Percentiles rank a stretch among this genome's conserved stretches.
Conservation (phyloP, 2,329 filamentous ascomycete species). For the Clarireedia monteithiana region DNA sequence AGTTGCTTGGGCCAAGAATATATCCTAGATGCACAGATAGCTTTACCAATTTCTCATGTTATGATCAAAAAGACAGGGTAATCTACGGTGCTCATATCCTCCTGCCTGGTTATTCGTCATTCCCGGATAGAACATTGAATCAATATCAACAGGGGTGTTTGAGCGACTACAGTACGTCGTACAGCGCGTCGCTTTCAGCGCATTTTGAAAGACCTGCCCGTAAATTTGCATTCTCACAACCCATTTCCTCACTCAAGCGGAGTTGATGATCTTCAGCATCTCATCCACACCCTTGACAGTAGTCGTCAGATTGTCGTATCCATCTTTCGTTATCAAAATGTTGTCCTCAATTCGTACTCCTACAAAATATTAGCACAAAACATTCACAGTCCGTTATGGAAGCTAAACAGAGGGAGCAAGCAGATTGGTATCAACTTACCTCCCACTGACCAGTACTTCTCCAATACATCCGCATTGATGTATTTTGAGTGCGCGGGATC, state of each 20-base stretch:
- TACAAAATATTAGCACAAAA: neutral
- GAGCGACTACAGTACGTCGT: too few species aligned
- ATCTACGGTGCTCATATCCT: too few species aligned
- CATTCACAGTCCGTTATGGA: neutral
- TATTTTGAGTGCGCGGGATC: slow-evolving; percentile 66
- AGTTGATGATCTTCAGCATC: slow-evolving; percentile 32
- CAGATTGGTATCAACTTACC: slow-evolving; percentile 28
- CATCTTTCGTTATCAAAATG: slow-evolving; percentile 60
- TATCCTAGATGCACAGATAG: too few species aligned
- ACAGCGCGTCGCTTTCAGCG: too few species aligned
- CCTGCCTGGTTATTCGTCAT: too few species aligned
- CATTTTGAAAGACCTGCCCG: neutral
- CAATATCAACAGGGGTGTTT: too few species aligned
- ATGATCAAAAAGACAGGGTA: too few species aligned
- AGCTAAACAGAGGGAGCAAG: neutral
- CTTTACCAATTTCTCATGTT: too few species aligned
- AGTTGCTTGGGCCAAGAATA: too few species aligned
- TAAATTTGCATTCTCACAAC: neutral
- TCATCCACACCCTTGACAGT: slow-evolving; percentile 60
- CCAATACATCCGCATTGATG: slow-evolving; percentile 66
- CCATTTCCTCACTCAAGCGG: neutral
- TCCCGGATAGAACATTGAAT: too few species aligned
- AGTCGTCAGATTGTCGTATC: slow-evolving; percentile 65
- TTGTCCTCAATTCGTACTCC: slow-evolving; percentile 62
- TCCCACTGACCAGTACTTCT: slow-evolving; percentile 76